Evolutionary conservation across 2,329 filamentous ascomycete genomes (phyloP), one percentile per base, ranked within the genome.

Genomic region (Aotearoamyces nothofagi): DNA sequence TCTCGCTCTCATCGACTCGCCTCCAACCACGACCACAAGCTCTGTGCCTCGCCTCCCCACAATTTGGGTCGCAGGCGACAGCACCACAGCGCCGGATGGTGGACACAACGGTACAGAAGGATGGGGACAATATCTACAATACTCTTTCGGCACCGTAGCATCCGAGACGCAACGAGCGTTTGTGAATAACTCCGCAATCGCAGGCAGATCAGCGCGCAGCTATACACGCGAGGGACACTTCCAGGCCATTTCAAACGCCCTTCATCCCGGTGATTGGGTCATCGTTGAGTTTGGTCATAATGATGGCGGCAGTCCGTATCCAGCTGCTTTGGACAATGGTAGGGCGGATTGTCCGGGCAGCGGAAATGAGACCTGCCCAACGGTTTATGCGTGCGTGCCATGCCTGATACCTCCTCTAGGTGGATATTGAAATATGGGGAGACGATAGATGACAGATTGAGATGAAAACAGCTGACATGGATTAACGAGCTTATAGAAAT

Each of bases 281-380:
- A 57, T 79, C 30, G 77, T 80, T 30, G 74, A 79, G 41, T 78
- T 80, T 41, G 75, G 76, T 0, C 75, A 80, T 55, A 81, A 81
- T 41, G 76, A 80, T 39, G 75, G 72, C 13, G 71, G 73, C 2
- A 43, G 39, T 8, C n/a, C n/a, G n/a, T 20, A 26, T 3, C 61
- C 61, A 0, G 53, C 71, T 2, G 51, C 46, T 3, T 49, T 47
- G 2, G 74, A 79, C 47, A 77, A 78, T 39, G 66, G 66, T 1
- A 61, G 72, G 9, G 66, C 63, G 2, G 70, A 67, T 39, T 79
- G 74, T 33, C 45, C 53, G 6, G 46, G 46, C 14, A 32, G 39
- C 4, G 45, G 44, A 46, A 43, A 14, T 26, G 27, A 33, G 24
- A 33, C 31, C 12, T 32, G 30, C 9, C 9, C 22, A 17, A 39